Conservation (phyloP, 306 rosid species). For the Carpinus fangiana region DNA sequence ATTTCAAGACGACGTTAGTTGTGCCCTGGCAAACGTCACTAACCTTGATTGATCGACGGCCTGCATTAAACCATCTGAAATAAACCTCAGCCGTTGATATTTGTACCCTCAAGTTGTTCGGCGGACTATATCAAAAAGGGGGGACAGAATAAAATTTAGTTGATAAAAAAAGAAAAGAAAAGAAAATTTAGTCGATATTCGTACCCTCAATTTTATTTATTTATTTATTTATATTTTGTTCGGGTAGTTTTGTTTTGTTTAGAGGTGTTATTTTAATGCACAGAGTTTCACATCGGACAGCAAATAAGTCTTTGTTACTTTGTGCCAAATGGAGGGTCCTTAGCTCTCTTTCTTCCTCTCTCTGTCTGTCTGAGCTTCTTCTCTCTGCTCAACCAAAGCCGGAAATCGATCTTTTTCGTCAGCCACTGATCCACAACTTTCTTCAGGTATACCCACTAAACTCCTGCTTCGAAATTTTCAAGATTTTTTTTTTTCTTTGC, state of each 20-base stretch:
- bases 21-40: neutral
- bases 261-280: conserved; percentile 54
- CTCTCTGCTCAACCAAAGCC: conserved; percentile 27
- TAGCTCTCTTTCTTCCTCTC: conserved; percentile 30
- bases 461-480: neutral
- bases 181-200: neutral
- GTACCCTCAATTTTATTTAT: neutral
- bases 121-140: conserved; percentile 31
- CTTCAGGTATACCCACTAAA: conserved; percentile 48
- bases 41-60: neutral
- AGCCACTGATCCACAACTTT: conserved; percentile 37
- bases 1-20: neutral
- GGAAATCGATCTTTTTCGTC: conserved; percentile 30
- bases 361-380: conserved; percentile 22
- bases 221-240: conserved; percentile 1
- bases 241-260: conserved; percentile 10
- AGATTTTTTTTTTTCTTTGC: conserved; percentile 3
- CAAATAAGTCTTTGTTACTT: conserved; percentile 54
- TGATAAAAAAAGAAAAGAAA: neutral
- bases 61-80: conserved; percentile 3
- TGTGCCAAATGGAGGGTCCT: conserved; percentile 77
- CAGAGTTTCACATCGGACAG: conserved; percentile 59
- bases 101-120: conserved; percentile 25
- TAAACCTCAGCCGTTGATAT: neutral
- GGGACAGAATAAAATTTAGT: neutral